A percentile compares a stretch with the other conserved stretches of the same genome.
These are phyloP conservation scores for Zygnema circumcarinatum DNA, from an alignment of 139 green algal genomes.

Conservation along the genomic window DNA sequence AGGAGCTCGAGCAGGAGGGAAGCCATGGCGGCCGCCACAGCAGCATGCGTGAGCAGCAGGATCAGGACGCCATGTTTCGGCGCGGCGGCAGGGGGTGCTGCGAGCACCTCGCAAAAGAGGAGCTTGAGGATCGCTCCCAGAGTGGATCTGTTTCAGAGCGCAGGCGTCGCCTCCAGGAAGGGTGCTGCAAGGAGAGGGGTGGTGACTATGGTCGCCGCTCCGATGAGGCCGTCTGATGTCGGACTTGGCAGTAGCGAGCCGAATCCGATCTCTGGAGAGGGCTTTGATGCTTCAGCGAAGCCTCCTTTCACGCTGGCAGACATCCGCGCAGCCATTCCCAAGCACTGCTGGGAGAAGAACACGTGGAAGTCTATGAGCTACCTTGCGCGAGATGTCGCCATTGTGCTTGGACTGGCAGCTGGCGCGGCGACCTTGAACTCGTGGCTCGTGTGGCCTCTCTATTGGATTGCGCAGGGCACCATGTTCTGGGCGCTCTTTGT, in stretches of 20 bases:
- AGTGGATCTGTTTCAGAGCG: too few relatives aligned
- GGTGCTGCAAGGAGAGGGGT: constrained; percentile 30
- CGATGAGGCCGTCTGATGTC: not conserved
- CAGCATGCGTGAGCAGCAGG: too few relatives aligned
- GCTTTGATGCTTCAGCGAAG: constrained; percentile 59
- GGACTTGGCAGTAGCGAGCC: constrained; percentile 67
- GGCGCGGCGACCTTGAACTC: constrained; percentile 72
- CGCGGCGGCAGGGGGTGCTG: too few relatives aligned
- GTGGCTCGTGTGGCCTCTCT: constrained; percentile 87
- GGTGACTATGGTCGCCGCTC: constrained; percentile 3
- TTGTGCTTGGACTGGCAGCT: constrained; percentile 82
- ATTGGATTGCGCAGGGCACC: constrained; percentile 94
- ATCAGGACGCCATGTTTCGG: too few relatives aligned
- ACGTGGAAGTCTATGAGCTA: constrained; percentile 74
- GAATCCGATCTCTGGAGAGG: not conserved
- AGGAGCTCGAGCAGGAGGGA: too few relatives aligned
- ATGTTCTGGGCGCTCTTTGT: constrained; percentile 99
- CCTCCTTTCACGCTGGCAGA: constrained; percentile 86
- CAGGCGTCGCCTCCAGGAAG: too few relatives aligned
- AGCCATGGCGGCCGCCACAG: too few relatives aligned
- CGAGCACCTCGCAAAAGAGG: too few relatives aligned
- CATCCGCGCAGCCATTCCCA: constrained; percentile 82
- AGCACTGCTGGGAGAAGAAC: constrained; percentile 83
- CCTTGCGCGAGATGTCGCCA: constrained; percentile 80
- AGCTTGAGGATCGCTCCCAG: too few relatives aligned